Evolutionary conservation across 352 stramenopile species (phyloP).

Genomic region (Phytophthora capsici): DNA sequence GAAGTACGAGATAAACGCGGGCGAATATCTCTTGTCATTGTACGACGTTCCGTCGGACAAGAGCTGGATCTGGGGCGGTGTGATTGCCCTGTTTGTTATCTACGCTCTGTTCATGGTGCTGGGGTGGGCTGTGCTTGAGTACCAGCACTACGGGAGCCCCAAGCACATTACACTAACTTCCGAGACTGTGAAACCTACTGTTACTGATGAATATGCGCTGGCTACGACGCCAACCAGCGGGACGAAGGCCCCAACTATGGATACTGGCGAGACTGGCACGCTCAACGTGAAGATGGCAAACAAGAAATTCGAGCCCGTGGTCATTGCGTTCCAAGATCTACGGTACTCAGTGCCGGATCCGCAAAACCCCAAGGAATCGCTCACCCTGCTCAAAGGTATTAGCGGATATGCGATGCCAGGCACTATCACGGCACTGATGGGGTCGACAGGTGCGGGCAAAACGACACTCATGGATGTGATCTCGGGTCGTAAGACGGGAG

Average conservation of each 20-base stretch:
- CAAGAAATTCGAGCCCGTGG: conserved; percentile 44
- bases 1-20: conserved; percentile 32
- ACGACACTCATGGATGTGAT: conserved; percentile 94
- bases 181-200: conserved; percentile 3
- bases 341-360: conserved; percentile 51
- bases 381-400: conserved; percentile 72
- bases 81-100: conserved; percentile 34
- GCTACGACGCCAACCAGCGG: conserved; percentile 10
- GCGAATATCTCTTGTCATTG: conserved; percentile 47
- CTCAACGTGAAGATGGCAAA: conserved; percentile 17
- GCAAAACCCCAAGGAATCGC: conserved; percentile 40
- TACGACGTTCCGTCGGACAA: conserved; percentile 29
- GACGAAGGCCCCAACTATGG: no score
- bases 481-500: conserved; percentile 69
- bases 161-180: conserved; percentile 38
- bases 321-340: conserved; percentile 45
- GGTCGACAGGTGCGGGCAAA: conserved; percentile 76
- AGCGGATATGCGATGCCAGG: conserved; percentile 49
- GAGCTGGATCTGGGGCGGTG: conserved; percentile 39
- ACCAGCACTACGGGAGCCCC: conserved; percentile 36
- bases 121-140: conserved; percentile 41
- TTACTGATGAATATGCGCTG: conserved; percentile 22
- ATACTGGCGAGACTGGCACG: conserved; percentile 2
- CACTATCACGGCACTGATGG: conserved; percentile 89
- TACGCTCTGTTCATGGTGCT: no score